These are phyloP conservation scores for Penicillium steckii DNA, from an alignment of 495 filamentous ascomycete species.

Conservation along the genomic window DNA sequence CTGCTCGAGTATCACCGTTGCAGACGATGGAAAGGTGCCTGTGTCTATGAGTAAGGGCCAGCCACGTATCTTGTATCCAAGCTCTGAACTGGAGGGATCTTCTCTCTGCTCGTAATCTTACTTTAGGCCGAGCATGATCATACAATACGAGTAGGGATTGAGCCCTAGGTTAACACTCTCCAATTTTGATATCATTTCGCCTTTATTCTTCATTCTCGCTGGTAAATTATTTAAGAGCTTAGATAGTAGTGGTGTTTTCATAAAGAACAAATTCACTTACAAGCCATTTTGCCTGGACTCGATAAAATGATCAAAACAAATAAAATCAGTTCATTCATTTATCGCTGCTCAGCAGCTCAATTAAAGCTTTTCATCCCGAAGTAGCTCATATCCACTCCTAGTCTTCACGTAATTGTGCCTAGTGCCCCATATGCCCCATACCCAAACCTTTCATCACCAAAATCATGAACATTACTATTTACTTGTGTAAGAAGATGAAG, in stretches of 20 bases:
- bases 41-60: constrained; percentile 34
- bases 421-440: background rate
- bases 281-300: no score
- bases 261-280: no score
- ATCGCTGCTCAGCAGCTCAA: background rate
- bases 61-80: constrained; percentile 31
- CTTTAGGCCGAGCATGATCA: background rate
- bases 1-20: constrained; percentile 41
- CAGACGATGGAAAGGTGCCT: constrained; percentile 28
- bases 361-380: background rate
- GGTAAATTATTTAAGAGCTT: no score
- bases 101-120: constrained; percentile 9
- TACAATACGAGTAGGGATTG: background rate
- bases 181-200: background rate
- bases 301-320: background rate
- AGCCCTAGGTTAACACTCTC: background rate
- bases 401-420: background rate
- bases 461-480: background rate
- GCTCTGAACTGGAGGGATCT: constrained; percentile 10
- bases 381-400: background rate
- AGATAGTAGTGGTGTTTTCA: no score
- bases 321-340: background rate
- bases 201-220: no score
- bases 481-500: background rate
- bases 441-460: background rate